Evolutionary conservation across 441 rosid genomes (phyloP).

Genomic region (Mallotus repandus): DNA sequence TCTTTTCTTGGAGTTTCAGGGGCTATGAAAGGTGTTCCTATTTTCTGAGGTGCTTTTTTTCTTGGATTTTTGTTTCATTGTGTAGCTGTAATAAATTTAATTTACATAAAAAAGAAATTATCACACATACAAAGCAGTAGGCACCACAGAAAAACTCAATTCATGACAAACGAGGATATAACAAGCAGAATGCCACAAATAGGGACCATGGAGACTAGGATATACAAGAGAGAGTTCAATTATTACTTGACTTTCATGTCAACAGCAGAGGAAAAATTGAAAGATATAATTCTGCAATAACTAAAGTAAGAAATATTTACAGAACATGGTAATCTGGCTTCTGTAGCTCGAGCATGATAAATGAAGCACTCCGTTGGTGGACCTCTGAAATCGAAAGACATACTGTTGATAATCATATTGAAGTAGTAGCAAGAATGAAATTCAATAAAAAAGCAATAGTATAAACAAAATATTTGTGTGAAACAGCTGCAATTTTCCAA

Average conservation of each 20-base stretch:
- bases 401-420: background rate
- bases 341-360: slow-evolving; percentile 88
- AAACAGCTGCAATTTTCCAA: slow-evolving; percentile 2
- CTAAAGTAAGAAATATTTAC: slow-evolving; percentile 40
- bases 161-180: background rate
- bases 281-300: slow-evolving; percentile 4
- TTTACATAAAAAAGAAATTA: background rate
- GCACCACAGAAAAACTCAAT: background rate
- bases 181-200: background rate
- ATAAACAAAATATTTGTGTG: background rate
- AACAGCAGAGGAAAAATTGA: background rate
- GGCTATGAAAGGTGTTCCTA: background rate
- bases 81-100: background rate
- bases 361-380: slow-evolving; percentile 96
- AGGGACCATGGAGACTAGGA: background rate
- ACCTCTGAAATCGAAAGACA: slow-evolving; percentile 59
- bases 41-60: background rate
- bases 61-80: background rate
- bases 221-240: background rate
- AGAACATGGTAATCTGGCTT: slow-evolving; percentile 53
- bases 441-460: background rate
- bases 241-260: slow-evolving; percentile 4
- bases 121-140: background rate
- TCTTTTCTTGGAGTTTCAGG: background rate
- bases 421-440: background rate